phyloP scores from a whole-genome alignment of 2,329 filamentous ascomycete genomes.

The Malbranchea zuffiana region DNA sequence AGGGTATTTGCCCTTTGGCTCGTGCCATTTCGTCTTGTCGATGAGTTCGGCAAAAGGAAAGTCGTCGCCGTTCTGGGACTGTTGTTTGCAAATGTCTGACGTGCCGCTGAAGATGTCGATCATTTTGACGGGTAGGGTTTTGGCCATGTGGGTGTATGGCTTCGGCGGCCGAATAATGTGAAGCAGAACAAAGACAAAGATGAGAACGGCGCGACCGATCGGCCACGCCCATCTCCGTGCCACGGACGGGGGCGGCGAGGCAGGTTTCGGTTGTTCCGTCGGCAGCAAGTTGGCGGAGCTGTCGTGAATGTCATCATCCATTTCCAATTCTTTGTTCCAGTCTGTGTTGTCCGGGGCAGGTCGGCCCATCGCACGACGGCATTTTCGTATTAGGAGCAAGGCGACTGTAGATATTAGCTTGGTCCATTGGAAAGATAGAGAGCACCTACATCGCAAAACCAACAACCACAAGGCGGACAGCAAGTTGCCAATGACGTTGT shows the following conservation, averaged over 20 bases:
- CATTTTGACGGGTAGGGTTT: conserved; percentile 19
- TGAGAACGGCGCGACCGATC: neutral
- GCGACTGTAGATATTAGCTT: no score
- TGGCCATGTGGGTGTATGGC: conserved; percentile 21
- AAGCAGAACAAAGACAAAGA: conserved; percentile 7
- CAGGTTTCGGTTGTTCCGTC: neutral
- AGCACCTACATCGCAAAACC: neutral
- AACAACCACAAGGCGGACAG: conserved; percentile 13
- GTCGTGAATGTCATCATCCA: neutral
- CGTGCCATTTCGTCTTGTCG: conserved; percentile 18
- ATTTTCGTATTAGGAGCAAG: no score
- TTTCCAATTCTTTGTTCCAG: neutral
- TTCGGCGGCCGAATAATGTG: conserved; percentile 17
- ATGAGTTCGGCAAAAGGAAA: conserved; percentile 19
- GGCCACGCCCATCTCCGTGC: conserved; percentile 15
- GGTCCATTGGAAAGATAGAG: no score
- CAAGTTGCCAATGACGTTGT: conserved; percentile 12
- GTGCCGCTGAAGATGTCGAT: conserved; percentile 12
- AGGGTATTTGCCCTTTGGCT: conserved; percentile 17
- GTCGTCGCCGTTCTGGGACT: neutral
- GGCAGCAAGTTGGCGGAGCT: neutral
- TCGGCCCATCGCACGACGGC: no score
- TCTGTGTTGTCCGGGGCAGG: neutral
- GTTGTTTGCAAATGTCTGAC: neutral
- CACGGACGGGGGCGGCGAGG: neutral